These are phyloP conservation scores for Monosporozyma solicola DNA, from an alignment of 805 yeast species.

Conservation along the genomic window DNA sequence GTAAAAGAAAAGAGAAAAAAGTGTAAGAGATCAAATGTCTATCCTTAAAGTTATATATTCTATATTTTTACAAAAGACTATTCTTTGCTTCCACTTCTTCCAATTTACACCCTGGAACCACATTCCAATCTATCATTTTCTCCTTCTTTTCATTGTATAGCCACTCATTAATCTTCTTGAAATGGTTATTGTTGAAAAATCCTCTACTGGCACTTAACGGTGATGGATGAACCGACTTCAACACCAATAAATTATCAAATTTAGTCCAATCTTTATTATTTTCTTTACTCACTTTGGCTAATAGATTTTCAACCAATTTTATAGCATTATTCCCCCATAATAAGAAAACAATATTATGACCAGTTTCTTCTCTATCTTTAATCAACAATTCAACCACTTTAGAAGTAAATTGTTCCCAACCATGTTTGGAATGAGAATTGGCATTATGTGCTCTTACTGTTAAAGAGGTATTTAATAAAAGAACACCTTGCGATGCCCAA, in stretches of 20 bases:
- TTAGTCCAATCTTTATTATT: conserved; percentile 1
- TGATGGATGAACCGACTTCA: conserved; percentile 85
- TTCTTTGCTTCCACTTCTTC: conserved; percentile 18
- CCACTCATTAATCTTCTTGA: conserved; percentile 73
- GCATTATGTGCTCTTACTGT: conserved; percentile 93
- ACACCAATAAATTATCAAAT: conserved; percentile 36
- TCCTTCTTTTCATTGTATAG: conserved; percentile 33
- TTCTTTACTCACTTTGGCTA: conserved; percentile 13
- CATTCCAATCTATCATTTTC: conserved; percentile 60
- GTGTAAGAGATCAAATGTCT: too few species aligned
- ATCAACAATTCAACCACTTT: conserved; percentile 50
- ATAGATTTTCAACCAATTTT: conserved; percentile 41
- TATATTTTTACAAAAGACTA: background rate
- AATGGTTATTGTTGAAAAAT: conserved; percentile 71
- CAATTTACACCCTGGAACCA: conserved; percentile 25
- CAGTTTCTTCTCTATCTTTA: conserved; percentile 35
- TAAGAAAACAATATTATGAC: conserved; percentile 58
- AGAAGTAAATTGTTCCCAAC: conserved; percentile 90
- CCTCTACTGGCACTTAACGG: conserved; percentile 85
- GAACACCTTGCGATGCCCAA: conserved; percentile 86
- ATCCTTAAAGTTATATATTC: background rate
- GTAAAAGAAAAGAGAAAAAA: too few species aligned
- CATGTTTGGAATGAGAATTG: conserved; percentile 79
- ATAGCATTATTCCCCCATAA: conserved; percentile 81
- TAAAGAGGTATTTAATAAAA: conserved; percentile 76